Percentiles rank a stretch among this genome's conserved stretches.
Conservation (phyloP, 2,329 filamentous ascomycete species). For the Aspergillus vadensis region DNA sequence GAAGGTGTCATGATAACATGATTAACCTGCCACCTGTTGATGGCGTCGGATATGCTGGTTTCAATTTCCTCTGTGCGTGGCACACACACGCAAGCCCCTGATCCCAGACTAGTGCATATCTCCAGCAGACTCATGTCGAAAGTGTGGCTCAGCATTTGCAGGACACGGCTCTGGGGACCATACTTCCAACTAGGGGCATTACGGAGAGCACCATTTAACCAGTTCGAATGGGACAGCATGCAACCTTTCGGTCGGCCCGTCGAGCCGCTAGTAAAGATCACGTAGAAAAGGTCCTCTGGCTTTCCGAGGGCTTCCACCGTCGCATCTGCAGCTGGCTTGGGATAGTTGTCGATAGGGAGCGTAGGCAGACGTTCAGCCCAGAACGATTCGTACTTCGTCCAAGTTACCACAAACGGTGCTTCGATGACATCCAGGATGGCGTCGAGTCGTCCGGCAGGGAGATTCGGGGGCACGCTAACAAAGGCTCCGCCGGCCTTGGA, state of each 20-base stretch:
- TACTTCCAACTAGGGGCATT: neutral
- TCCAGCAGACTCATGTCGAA: constrained; percentile 9
- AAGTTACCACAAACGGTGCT: neutral
- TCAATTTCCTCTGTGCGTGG: neutral
- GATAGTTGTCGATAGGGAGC: neutral
- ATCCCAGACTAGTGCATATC: neutral
- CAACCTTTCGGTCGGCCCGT: constrained; percentile 12
- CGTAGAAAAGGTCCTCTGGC: neutral
- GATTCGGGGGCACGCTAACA: neutral
- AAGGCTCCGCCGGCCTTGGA: neutral
- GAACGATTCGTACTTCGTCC: neutral
- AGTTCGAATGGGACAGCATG: neutral
- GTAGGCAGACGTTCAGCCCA: neutral
- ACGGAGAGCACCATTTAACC: neutral
- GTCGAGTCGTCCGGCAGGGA: neutral
- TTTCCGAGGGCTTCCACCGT: neutral
- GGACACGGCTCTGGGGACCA: neutral
- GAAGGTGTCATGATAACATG: constrained; percentile 30
- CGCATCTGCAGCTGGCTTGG: neutral
- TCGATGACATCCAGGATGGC: neutral
- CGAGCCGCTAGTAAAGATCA: neutral
- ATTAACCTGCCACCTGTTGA: constrained; percentile 25
- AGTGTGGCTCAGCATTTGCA: constrained; percentile 1
- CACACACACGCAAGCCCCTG: constrained; percentile 2
- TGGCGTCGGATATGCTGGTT: neutral